These are phyloP conservation scores for Salix viminalis DNA, from an alignment of 345 rosid species.

Conservation along the genomic window DNA sequence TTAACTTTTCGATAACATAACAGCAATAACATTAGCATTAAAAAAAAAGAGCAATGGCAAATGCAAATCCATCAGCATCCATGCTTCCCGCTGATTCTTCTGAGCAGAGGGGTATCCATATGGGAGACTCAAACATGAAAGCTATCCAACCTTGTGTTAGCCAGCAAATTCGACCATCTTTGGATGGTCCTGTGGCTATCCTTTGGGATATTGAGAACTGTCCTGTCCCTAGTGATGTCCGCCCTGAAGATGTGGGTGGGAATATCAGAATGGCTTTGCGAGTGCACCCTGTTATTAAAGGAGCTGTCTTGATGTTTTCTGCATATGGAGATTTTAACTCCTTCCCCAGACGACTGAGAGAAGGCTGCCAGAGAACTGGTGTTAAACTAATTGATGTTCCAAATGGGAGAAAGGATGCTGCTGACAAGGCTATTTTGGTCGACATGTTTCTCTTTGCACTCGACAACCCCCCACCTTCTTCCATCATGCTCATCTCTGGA, in stretches of 20 bases:
- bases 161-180: constrained; percentile 33
- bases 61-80: constrained; percentile 13
- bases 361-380: constrained; percentile 98
- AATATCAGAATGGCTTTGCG: constrained; percentile 88
- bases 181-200: constrained; percentile 71
- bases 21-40: neutral
- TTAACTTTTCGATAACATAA: neutral
- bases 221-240: constrained; percentile 83
- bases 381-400: constrained; percentile 94
- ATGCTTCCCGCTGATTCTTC: constrained; percentile 6
- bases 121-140: constrained; percentile 31
- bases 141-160: constrained; percentile 23
- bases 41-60: constrained; percentile 14
- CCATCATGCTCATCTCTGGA: constrained; percentile 85
- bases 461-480: constrained; percentile 81
- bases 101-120: neutral
- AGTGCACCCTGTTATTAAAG: constrained; percentile 77
- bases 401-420: constrained; percentile 92
- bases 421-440: constrained; percentile 91
- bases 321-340: constrained; percentile 96
- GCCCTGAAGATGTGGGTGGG: constrained; percentile 88
- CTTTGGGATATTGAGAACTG: constrained; percentile 98
- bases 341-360: constrained; percentile 87
- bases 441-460: constrained; percentile 97
- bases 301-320: constrained; percentile 70